phyloP scores from a whole-genome alignment of 2,329 filamentous ascomycete genomes.

The Penicillium olsonii region DNA sequence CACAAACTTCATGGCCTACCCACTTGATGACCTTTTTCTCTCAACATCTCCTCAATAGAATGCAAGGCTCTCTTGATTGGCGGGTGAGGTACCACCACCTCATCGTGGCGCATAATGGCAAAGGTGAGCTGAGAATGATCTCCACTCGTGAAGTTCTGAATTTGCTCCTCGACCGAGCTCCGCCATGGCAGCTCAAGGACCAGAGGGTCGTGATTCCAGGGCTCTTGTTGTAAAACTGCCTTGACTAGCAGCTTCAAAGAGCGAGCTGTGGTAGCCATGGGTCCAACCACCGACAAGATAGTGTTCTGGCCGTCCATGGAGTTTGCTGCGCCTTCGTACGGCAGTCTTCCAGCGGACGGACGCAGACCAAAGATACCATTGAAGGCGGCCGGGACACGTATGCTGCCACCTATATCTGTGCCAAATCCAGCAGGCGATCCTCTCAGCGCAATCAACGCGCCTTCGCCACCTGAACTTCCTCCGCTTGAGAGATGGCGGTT shows the following conservation, averaged over 20 bases:
- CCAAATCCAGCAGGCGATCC: slow-evolving; percentile 26
- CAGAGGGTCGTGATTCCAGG: background rate
- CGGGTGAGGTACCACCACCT: background rate
- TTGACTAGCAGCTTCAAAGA: background rate
- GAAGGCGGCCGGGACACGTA: background rate
- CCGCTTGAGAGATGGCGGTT: slow-evolving; percentile 22
- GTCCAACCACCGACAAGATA: background rate
- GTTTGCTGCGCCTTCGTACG: background rate
- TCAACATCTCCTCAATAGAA: background rate
- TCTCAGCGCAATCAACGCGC: slow-evolving; percentile 22
- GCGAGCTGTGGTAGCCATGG: background rate
- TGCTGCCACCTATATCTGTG: slow-evolving; percentile 19
- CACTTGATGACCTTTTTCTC: background rate
- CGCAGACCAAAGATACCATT: background rate
- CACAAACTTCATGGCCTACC: background rate
- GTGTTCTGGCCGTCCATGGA: background rate
- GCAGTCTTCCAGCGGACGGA: background rate
- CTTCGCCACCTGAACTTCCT: slow-evolving; percentile 26
- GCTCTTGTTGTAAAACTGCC: background rate
- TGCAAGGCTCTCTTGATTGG: background rate
- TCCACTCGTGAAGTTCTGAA: background rate
- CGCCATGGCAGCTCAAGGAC: background rate
- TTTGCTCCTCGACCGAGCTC: background rate
- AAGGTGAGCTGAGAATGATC: background rate
- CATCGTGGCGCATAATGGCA: background rate